Base-by-base conservation (phyloP, 164 flowering plant species). In the Magnolia changhungtana region DNA sequence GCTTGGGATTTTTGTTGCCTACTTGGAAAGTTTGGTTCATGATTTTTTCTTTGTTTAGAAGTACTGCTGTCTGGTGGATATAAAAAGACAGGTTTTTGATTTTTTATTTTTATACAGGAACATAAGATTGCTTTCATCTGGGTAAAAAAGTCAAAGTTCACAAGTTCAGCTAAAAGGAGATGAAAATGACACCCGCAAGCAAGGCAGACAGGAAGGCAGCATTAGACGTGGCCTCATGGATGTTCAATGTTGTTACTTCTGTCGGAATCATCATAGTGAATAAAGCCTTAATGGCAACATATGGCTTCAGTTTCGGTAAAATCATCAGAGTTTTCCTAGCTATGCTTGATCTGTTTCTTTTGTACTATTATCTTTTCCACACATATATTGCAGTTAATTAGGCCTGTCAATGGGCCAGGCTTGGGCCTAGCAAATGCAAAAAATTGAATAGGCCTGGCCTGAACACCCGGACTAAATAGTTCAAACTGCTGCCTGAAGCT, bases 181-280 rank as follows among this genome's bases (percentile, higher is more conserved):
- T 50, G 73, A 76, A 74, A 72, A 83, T 83, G 85, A 84, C 84
- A 55, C 84, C 84, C 20, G 69, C 86, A 52, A 83, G 78, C 81
- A 84, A 82, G 71, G 83, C 85, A 14, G 85, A 82, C 61, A 80
- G 50, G 77, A 85, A 85, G 80, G 85, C 86, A 1, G 80, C 82
- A 19, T 1, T 84, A 70, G 88, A 84, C 79, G 81, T 80, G 45
- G 85, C 82, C 1, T 83, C 86, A 29, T 85, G 88, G 88, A 77
- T 81, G 86, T 85, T 85, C 82, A 85, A 82, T 79, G 84, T 80
- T 75, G 85, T 84, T 76, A 84, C 86, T 69, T 85, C 86, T 20
- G 88, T 85, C 64, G 88, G 86, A 68, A 80, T 85, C 63, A 83
- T 85, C 72, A 77, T 85, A 65, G 88, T 83, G 63, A 85, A 85